These are phyloP conservation scores for Holtermannia corniformis DNA, from an alignment of 768 basidiomycete species.

Conservation along the genomic window DNA sequence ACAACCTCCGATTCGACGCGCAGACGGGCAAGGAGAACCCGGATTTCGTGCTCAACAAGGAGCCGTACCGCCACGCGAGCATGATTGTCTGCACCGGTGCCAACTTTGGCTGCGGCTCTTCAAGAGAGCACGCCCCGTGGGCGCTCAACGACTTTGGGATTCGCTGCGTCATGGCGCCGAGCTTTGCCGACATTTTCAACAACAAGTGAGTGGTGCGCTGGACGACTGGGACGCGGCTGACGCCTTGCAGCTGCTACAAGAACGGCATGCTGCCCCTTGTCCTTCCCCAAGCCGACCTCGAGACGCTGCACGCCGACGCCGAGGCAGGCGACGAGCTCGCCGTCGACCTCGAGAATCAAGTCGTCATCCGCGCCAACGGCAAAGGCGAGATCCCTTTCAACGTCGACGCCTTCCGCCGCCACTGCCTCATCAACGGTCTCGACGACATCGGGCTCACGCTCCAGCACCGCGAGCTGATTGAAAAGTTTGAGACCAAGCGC, in stretches of 20 bases:
- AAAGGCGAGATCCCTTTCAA: slow-evolving; percentile 62
- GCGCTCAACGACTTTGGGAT: slow-evolving; percentile 70
- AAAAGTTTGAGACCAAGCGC: slow-evolving; percentile 66
- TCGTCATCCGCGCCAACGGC: slow-evolving; percentile 59
- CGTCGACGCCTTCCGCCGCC: slow-evolving; percentile 80
- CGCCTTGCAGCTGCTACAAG: slow-evolving; percentile 63
- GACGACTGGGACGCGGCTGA: not conserved
- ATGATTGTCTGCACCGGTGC: slow-evolving; percentile 74
- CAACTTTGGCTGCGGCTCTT: slow-evolving; percentile 87
- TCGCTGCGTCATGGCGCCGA: slow-evolving; percentile 73
- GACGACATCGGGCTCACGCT: slow-evolving; percentile 95
- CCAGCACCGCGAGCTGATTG: slow-evolving; percentile 64
- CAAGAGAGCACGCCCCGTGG: slow-evolving; percentile 81
- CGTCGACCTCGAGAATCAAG: slow-evolving; percentile 73
- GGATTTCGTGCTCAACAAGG: slow-evolving; percentile 73
- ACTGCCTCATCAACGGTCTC: slow-evolving; percentile 88
- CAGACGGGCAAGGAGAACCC: slow-evolving; percentile 64
- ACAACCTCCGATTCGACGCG: slow-evolving; percentile 65
- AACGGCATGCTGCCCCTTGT: slow-evolving; percentile 81
- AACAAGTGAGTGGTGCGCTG: slow-evolving; percentile 42
- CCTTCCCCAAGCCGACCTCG: slow-evolving; percentile 62
- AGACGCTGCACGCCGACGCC: slow-evolving; percentile 65
- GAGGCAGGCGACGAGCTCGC: slow-evolving; percentile 64
- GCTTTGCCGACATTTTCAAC: slow-evolving; percentile 83
- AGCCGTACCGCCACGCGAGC: slow-evolving; percentile 63